Conservation (phyloP, 805 yeast species). For the Torulaspora franciscae region DNA sequence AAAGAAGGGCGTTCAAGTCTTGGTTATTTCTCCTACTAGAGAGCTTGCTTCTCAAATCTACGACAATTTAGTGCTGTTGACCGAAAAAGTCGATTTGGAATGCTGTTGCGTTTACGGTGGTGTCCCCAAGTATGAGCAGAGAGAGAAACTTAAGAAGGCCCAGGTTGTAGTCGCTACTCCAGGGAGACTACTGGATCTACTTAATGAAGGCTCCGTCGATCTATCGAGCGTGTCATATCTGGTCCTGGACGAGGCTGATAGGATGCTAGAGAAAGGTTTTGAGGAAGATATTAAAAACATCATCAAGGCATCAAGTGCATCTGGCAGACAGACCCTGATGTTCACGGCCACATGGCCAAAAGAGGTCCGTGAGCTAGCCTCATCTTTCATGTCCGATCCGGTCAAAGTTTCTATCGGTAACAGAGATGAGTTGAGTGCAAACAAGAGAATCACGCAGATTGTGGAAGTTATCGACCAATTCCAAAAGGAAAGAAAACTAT, state of each 20-base stretch:
- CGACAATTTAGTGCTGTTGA: conserved; percentile 67
- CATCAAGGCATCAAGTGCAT: conserved; percentile 52
- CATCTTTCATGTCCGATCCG: conserved; percentile 77
- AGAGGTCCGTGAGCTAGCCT: conserved; percentile 89
- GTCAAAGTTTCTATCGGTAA: conserved; percentile 90
- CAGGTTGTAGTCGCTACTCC: conserved; percentile 94
- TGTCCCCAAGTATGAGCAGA: conserved; percentile 91
- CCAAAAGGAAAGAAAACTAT: conserved; percentile 70
- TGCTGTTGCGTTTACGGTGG: conserved; percentile 95
- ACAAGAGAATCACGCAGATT: conserved; percentile 85
- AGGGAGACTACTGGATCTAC: conserved; percentile 88
- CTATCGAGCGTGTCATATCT: conserved; percentile 65
- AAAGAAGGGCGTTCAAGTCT: conserved; percentile 55
- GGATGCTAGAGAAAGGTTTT: conserved; percentile 97
- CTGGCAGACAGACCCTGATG: conserved; percentile 84
- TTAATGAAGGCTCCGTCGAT: conserved; percentile 80
- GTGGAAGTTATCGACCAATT: conserved; percentile 88
- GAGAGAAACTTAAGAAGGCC: conserved; percentile 57
- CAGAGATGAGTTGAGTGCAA: conserved; percentile 89
- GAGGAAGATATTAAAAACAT: conserved; percentile 92
- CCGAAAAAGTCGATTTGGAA: conserved; percentile 54
- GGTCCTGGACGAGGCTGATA: conserved; percentile 95
- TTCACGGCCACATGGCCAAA: conserved; percentile 99
- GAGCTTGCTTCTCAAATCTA: conserved; percentile 92
- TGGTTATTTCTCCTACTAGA: conserved; percentile 93